These are phyloP conservation scores for Aspergillus caelatus DNA, from an alignment of 2,329 filamentous ascomycete genomes.

Conservation along the genomic window DNA sequence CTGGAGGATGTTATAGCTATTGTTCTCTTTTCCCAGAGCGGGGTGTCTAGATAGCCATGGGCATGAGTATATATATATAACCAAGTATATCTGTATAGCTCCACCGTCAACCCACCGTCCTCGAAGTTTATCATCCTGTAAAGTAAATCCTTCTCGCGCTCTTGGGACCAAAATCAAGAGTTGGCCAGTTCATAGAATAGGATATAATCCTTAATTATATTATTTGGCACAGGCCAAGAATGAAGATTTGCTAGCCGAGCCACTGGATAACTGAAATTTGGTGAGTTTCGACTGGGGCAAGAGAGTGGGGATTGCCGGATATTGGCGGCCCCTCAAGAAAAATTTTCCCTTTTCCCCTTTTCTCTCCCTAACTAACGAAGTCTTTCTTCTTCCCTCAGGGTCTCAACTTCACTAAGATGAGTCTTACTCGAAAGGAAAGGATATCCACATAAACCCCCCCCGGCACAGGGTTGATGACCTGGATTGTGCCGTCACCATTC, in stretches of 20 bases:
- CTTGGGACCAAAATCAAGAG: background rate
- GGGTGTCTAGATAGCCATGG: too few relatives aligned
- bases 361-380: background rate
- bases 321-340: background rate
- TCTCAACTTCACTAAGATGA: background rate
- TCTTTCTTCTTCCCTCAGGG: background rate
- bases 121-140: too few relatives aligned
- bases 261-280: background rate
- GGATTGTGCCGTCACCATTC: background rate
- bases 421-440: background rate
- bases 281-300: background rate
- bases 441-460: background rate
- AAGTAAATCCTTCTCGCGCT: background rate
- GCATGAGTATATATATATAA: too few relatives aligned
- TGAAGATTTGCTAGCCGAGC: background rate
- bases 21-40: too few relatives aligned
- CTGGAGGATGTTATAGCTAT: too few relatives aligned
- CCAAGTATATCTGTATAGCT: too few relatives aligned
- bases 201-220: background rate
- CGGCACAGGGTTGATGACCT: background rate
- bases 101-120: too few relatives aligned
- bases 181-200: too few relatives aligned
- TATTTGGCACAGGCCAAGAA: background rate
- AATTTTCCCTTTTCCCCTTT: background rate
- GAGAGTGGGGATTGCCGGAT: background rate